Base-by-base conservation (phyloP, 2,329 filamentous ascomycete genomes). In the Trichoderma polysporum region DNA sequence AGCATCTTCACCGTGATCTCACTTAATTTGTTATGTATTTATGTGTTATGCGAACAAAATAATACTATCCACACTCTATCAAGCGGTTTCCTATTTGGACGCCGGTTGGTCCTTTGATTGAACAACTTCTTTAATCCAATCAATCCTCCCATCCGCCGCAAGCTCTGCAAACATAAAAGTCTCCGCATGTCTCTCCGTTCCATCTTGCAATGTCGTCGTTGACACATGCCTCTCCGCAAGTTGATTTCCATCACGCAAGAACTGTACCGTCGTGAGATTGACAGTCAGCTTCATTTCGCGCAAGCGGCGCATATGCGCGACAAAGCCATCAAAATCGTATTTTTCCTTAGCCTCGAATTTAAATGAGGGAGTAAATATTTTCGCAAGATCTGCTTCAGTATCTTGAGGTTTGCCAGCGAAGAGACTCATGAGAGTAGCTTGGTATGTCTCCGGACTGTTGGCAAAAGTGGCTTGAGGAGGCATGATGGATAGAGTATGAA, bases 121-220 rank as follows among this genome's bases (percentile, higher is more conserved):
- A 50, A 64, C 66, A 10, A 53, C 60, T 39, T 69, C 66, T 10
- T 66, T 52, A 12, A 69, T 60, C 31, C 66, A 68, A n/a, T 22
- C 22, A 29, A 69, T 49, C 19, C 54, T 49, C n/a, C 61, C 68
- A 63, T 68, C 68, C 13, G 58, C 49, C 15, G 66, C 66, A 56
- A 68, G 37, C 41, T 66, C 61, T 4, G 45, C 66, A 68, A 69
- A 66, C 57, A 62, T 61, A n/a, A 53, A 68, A 12, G 68, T 69
- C 35, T 68, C 61, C 10, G 68, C 54, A 19, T 22, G 56, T 47
- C 27, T 25, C 15, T 39, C 37, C 4, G 41, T 62, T n/a, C 66
- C 68, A 59, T 66, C 52, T 9, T 65, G 50, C 22, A 66, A 10
- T 13, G 52, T 63, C 8, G 62, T 68, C 2, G 12, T 19, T 7